Conservation (phyloP, 805 yeast species). For the Wickerhamomyces hampshirensis region DNA sequence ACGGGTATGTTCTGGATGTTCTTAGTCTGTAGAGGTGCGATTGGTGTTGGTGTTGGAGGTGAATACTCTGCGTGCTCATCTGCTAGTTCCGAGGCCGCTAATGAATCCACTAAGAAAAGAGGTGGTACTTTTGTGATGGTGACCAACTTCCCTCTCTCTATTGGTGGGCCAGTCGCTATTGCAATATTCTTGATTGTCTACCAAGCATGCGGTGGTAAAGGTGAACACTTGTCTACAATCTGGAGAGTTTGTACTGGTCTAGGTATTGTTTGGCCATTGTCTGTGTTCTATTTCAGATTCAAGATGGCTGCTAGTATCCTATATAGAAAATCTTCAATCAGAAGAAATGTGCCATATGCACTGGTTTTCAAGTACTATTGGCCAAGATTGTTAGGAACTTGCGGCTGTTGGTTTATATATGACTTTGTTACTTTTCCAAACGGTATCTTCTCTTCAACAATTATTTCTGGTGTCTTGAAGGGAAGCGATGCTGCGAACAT, state of each 20-base stretch:
- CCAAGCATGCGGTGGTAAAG: constrained; percentile 43
- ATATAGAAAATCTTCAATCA: constrained; percentile 61
- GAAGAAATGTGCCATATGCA: constrained; percentile 50
- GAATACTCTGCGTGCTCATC: constrained; percentile 70
- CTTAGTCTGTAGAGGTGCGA: constrained; percentile 65
- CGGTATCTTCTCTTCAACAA: constrained; percentile 62
- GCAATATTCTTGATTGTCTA: constrained; percentile 64
- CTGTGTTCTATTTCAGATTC: constrained; percentile 67
- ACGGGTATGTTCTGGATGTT: constrained; percentile 74
- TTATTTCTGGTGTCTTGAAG: constrained; percentile 49
- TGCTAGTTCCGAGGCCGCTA: constrained; percentile 69
- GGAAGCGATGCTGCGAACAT: constrained; percentile 31
- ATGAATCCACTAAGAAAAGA: constrained; percentile 57
- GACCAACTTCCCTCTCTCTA: constrained; percentile 66
- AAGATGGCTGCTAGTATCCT: constrained; percentile 64
- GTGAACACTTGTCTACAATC: constrained; percentile 39
- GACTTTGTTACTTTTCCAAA: constrained; percentile 81
- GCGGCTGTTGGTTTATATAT: constrained; percentile 74
- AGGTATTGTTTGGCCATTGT: constrained; percentile 64
- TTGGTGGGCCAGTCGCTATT: constrained; percentile 78
- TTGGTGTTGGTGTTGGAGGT: constrained; percentile 78
- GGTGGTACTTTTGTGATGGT: constrained; percentile 63
- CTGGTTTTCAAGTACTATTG: constrained; percentile 64
- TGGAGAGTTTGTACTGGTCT: constrained; percentile 71
- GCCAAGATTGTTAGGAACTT: constrained; percentile 62